Evolutionary conservation across 768 basidiomycete species (phyloP), one percentile per base, ranked within the genome.

Genomic region (Pleurotus cornucopiae): DNA sequence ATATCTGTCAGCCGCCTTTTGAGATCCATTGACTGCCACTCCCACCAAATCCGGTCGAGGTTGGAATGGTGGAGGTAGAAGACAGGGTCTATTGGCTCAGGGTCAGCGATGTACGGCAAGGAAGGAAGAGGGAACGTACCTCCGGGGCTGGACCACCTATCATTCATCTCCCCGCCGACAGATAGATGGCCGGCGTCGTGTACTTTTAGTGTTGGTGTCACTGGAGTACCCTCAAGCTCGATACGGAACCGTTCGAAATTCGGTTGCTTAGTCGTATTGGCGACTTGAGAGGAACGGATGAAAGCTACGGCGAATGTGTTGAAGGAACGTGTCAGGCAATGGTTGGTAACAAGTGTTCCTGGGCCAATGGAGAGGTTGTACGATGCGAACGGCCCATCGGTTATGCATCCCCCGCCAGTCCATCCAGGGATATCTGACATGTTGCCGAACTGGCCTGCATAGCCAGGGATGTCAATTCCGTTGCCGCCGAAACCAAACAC

Each of bases 51-150:
- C n/a, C 73, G 66, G 49, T 75, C 73, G 11, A 76, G 51, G 52
- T 73, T 73, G 11, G 70, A 67, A 53, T 75, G 73, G 56, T 75
- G 73, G 16, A 74, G 60, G 60, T 71, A 74, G 62, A 75, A 75
- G 6, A 76, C 39, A 3, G 74, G 73, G 49, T 75, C 73, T 74
- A 14, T 4, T 21, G 12, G 48, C 38, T n/a, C n/a, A 21, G 13
- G 39, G 21, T 21, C 30, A 39, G 30, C 5, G 14, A 40, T 2
- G 2, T 43, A 45, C 49, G 12, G 26, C 16, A 11, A 7, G 18
- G 53, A 7, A 12, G 18, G 13, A 12, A 55, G 5, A 12, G 18
- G 13, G 12, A 38, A 61, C 71, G 58, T 12, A 69, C 74, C 74
- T 66, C 69, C 73, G 9, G 71, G 73, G 49, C 73, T 75, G 2